Evolutionary conservation across 441 rosid genomes (phyloP).

Genomic region (Codiaeum variegatum): DNA sequence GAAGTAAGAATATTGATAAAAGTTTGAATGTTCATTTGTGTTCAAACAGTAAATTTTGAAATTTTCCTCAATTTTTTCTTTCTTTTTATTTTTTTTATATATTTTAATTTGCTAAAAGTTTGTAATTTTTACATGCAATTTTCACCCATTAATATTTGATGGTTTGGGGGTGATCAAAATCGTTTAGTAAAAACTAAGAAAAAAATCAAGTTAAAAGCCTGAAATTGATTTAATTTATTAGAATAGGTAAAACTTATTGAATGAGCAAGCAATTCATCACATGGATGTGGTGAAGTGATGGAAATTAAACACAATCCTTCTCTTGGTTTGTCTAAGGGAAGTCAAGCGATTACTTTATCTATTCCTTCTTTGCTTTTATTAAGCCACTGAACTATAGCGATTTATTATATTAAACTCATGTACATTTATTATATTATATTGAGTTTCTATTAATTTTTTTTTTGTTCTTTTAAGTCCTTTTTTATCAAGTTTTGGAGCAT

Average conservation of each 20-base stretch:
- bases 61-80: constrained; percentile 9
- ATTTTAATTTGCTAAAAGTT: constrained; percentile 4
- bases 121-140: constrained; percentile 18
- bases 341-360: no score
- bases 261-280: background rate
- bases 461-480: no score
- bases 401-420: no score
- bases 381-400: no score
- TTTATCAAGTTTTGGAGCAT: no score
- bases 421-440: no score
- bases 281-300: background rate
- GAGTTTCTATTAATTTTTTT: no score
- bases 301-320: background rate
- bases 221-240: background rate
- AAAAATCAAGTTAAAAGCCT: background rate
- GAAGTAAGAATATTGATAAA: background rate
- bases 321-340: background rate
- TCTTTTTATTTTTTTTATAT: constrained; percentile 2
- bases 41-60: constrained; percentile 17
- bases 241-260: background rate
- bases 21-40: constrained; percentile 1
- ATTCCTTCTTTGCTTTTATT: no score
- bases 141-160: constrained; percentile 10
- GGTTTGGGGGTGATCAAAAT: constrained; percentile 4
- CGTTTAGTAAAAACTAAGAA: background rate